A percentile compares a stretch with the other conserved stretches of the same genome.
These are phyloP conservation scores for Suillus spraguei DNA, from an alignment of 768 basidiomycete species.

Conservation along the genomic window DNA sequence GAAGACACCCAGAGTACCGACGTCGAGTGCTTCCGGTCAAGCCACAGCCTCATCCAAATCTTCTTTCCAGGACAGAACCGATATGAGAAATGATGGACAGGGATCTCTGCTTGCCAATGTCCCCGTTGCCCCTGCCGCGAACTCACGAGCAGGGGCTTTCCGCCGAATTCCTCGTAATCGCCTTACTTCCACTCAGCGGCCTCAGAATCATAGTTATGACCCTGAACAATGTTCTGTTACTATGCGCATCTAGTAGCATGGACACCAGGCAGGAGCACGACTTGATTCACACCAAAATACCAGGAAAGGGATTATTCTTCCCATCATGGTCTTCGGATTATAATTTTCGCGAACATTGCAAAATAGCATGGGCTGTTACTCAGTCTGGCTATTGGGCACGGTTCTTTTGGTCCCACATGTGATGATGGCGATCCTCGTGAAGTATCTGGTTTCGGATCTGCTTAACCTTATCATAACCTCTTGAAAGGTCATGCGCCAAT, in stretches of 20 bases:
- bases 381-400: background rate
- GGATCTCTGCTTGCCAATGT: background rate
- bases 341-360: background rate
- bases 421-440: background rate
- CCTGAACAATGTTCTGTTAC: slow-evolving; percentile 1
- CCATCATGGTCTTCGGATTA: background rate
- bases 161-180: background rate
- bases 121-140: background rate
- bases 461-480: background rate
- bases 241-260: background rate
- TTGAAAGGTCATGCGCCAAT: background rate
- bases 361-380: background rate
- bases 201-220: background rate
- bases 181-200: background rate
- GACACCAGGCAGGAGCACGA: background rate
- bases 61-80: background rate
- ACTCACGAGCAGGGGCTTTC: background rate
- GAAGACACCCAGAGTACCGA: background rate
- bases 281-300: slow-evolving; percentile 2
- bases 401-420: background rate
- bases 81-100: background rate
- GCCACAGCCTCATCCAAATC: background rate
- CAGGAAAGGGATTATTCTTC: background rate
- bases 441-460: background rate
- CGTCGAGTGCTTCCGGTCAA: slow-evolving; percentile 2